phyloP scores from a whole-genome alignment of 768 basidiomycete genomes.

The Leccinum fibrillosum region DNA sequence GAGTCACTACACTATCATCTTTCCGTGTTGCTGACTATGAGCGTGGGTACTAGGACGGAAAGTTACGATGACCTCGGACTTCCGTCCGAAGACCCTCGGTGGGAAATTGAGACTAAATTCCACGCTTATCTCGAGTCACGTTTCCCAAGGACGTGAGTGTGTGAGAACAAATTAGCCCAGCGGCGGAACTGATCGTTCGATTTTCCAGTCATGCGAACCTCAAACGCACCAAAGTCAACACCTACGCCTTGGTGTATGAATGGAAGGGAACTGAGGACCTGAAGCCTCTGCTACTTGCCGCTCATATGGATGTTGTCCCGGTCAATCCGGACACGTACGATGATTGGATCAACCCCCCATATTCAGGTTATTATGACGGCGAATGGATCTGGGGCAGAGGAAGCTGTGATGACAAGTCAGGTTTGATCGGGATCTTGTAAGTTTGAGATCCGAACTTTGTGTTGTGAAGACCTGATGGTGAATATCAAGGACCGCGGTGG shows the following conservation, averaged over 20 bases:
- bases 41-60: slow-evolving; percentile 39
- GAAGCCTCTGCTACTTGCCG: too few relatives aligned
- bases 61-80: slow-evolving; percentile 49
- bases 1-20: too few relatives aligned
- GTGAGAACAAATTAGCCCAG: neutral
- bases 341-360: slow-evolving; percentile 34
- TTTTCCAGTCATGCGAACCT: slow-evolving; percentile 43
- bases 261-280: too few relatives aligned
- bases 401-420: neutral
- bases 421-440: slow-evolving; percentile 34
- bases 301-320: too few relatives aligned
- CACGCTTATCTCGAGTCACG: slow-evolving; percentile 34
- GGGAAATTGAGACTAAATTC: slow-evolving; percentile 29
- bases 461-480: neutral
- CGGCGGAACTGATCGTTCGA: neutral
- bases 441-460: neutral
- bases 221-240: slow-evolving; percentile 32
- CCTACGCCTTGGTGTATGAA: too few relatives aligned
- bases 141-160: slow-evolving; percentile 58
- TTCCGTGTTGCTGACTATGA: neutral
- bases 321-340: too few relatives aligned
- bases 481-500: neutral
- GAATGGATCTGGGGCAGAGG: too few relatives aligned
- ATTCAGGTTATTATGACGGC: too few relatives aligned
- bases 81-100: slow-evolving; percentile 46